phyloP scores from a whole-genome alignment of 441 rosid genomes.

The Kokia cookei region DNA sequence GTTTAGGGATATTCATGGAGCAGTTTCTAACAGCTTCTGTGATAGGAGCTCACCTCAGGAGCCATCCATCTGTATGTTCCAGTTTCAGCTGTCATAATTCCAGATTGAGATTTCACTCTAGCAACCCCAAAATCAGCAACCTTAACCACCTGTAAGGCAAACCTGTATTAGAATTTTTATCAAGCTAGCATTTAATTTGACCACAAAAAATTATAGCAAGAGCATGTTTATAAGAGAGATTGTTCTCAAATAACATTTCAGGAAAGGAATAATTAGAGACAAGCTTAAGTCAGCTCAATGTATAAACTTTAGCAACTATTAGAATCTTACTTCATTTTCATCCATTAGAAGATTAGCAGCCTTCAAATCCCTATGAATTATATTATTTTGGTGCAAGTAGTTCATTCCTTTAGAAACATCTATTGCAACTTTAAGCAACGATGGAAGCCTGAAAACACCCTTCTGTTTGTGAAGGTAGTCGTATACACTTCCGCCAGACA shows the following conservation, averaged over 20 bases:
- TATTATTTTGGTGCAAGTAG: constrained; percentile 70
- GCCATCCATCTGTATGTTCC: constrained; percentile 99
- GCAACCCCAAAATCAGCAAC: constrained; percentile 99
- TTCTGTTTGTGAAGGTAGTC: constrained; percentile 70
- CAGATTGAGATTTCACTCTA: constrained; percentile 85
- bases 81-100: constrained; percentile 98
- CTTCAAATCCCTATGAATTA: constrained; percentile 72
- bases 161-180: not conserved
- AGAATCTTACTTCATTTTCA: constrained; percentile 55
- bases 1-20: not conserved
- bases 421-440: constrained; percentile 61
- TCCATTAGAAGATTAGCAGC: constrained; percentile 75
- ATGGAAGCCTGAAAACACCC: constrained; percentile 66
- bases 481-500: constrained; percentile 78
- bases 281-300: not conserved
- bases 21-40: not conserved
- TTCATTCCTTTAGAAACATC: constrained; percentile 77
- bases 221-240: not conserved
- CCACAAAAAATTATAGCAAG: not conserved
- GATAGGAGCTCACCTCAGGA: constrained; percentile 67
- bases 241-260: not conserved
- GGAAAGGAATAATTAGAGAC: not conserved
- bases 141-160: constrained; percentile 60
- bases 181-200: not conserved
- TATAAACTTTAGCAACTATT: not conserved